Conservation (phyloP, 1,139 yeast species). For the Sugiyamaella castrensis region DNA sequence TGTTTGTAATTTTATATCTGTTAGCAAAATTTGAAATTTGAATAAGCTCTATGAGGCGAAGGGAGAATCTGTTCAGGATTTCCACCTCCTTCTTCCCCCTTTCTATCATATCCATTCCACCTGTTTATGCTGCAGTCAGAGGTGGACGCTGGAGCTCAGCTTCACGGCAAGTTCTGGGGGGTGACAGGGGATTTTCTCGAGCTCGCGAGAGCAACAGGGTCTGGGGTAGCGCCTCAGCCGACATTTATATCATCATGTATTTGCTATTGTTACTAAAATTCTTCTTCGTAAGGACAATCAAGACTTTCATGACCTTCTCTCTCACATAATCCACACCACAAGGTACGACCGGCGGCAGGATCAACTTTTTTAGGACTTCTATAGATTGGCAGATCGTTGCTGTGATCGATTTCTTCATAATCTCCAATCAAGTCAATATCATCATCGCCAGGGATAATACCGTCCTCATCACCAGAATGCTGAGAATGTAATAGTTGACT, state of each 20-base stretch:
- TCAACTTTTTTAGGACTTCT: constrained; percentile 44
- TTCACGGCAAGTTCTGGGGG: no score
- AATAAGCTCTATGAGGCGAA: no score
- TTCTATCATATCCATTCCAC: no score
- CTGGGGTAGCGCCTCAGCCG: no score
- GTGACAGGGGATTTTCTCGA: no score
- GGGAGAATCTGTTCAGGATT: no score
- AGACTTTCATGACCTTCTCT: constrained; percentile 81
- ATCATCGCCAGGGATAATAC: neutral
- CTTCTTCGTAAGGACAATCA: constrained; percentile 83
- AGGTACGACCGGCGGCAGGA: constrained; percentile 67
- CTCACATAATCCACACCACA: constrained; percentile 94
- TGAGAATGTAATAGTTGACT: neutral
- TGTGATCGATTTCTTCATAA: constrained; percentile 36
- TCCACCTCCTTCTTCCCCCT: no score
- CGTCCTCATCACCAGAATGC: neutral
- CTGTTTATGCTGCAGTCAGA: no score
- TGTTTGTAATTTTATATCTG: neutral
- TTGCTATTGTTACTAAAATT: constrained; percentile 27
- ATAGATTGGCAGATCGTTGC: constrained; percentile 9
- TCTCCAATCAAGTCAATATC: neutral
- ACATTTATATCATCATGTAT: neutral
- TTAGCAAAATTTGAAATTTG: no score
- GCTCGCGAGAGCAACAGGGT: no score
- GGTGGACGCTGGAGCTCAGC: no score